Percentiles rank a stretch among this genome's conserved stretches.
Evolutionary conservation across 2,329 filamentous ascomycete genomes (phyloP).

Genomic region (Aspergillus tamarii): DNA sequence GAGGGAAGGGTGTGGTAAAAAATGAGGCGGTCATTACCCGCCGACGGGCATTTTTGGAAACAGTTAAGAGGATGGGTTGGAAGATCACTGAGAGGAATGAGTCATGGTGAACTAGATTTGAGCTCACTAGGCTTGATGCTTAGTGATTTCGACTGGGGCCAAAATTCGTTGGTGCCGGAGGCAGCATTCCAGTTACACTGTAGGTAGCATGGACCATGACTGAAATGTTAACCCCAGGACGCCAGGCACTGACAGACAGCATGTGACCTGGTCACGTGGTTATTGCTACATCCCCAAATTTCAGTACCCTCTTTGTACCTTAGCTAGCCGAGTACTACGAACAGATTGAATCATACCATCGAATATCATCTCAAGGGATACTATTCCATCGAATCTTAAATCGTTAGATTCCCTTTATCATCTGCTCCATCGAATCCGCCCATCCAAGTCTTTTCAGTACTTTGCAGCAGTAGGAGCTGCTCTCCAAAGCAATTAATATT

Average conservation of each 20-base stretch:
- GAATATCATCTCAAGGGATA: neutral
- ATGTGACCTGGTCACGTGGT: neutral
- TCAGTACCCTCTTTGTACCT: neutral
- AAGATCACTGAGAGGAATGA: neutral
- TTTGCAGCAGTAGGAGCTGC: neutral
- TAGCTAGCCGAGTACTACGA: neutral
- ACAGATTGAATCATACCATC: neutral
- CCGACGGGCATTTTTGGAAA: conserved; percentile 6
- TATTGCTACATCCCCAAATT: neutral
- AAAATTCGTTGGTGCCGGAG: neutral
- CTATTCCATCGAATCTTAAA: neutral
- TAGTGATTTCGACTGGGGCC: neutral
- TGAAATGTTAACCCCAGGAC: neutral
- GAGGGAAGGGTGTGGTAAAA: conserved; percentile 1
- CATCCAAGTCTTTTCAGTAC: neutral
- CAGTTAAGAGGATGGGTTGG: conserved; percentile 4
- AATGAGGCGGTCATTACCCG: neutral
- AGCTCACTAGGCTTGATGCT: neutral
- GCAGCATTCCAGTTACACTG: neutral
- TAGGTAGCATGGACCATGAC: neutral
- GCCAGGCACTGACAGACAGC: neutral
- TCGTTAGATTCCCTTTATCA: too few relatives aligned
- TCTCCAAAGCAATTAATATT: neutral
- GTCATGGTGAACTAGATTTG: neutral
- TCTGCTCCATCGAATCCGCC: neutral